A percentile compares a stretch with the other conserved stretches of the same genome.
These are phyloP conservation scores for Plasmopara halstedii DNA, from an alignment of 352 stramenopile genomes.

Conservation along the genomic window DNA sequence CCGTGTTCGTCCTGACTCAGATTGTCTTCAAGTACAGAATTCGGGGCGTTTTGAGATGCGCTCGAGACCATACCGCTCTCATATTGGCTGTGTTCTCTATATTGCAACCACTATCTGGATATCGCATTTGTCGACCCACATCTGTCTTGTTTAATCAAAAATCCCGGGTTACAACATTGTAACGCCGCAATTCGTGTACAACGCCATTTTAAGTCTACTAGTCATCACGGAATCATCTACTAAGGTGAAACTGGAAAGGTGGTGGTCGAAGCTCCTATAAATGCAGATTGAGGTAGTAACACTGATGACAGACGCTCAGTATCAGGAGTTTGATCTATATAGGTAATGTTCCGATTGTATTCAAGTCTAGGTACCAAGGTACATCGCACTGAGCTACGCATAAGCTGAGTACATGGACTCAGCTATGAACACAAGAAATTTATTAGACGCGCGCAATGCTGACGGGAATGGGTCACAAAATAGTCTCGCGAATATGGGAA, in stretches of 20 bases:
- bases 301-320: conserved; percentile 2
- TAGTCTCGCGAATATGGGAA: too few species aligned
- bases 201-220: conserved; percentile 1
- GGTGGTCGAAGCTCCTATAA: conserved; percentile 1
- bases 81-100: too few species aligned
- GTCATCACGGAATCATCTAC: conserved; percentile 4
- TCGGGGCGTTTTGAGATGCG: too few species aligned
- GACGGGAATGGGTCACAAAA: not conserved
- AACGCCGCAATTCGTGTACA: conserved; percentile 2
- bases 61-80: too few species aligned
- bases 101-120: too few species aligned
- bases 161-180: conserved; percentile 4
- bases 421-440: conserved; percentile 3
- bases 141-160: not conserved
- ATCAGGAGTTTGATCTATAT: conserved; percentile 10
- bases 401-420: conserved; percentile 11
- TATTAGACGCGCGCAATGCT: not conserved
- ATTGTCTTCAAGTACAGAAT: too few species aligned
- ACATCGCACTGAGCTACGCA: conserved; percentile 6
- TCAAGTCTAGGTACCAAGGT: conserved; percentile 7
- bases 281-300: conserved; percentile 5
- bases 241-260: not conserved
- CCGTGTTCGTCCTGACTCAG: too few species aligned
- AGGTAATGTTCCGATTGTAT: conserved; percentile 2
- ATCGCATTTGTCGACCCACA: not conserved